Evolutionary conservation across 2,329 filamentous ascomycete species (phyloP), one percentile per base, ranked within the genome.

Genomic region (Tolypocladium ovalisporum): DNA sequence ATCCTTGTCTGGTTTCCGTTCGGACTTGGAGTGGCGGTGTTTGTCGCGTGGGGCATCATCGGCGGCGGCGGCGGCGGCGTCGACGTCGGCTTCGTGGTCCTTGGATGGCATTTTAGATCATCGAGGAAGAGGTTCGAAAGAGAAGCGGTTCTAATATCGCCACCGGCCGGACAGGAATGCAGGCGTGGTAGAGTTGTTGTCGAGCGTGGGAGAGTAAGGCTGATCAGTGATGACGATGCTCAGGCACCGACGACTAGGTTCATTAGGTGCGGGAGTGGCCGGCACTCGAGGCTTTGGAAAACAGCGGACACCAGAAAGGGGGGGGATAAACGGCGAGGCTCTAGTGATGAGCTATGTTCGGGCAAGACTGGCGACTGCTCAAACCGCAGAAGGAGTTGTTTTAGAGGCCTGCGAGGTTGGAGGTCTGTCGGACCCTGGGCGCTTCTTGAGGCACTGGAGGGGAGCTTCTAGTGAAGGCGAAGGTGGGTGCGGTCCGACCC

Each of bases 41-140:
- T 75, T 76, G 56, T 77, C 75, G 65, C 71, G 74, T 51, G 69
- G 63, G 54, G 66, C 69, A 61, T 73, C 70, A 59, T 71, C 67
- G 62, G 68, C 68, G 55, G 39, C 36, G 36, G 36, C 36, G 36
- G 36, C 36, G 36, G 67, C 62, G 59, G 60, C 65, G 54, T 67
- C 63, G 61, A 66, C 64, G 58, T 73, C 72, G 68, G 66, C 71
- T 63, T 77, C 74, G 69, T 65, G 73, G 59, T 76, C 72, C 63
- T 72, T 73, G 62, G 71, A 68, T 54, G 74, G 70, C 74, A 76
- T 76, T 61, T 58, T 67, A 60, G 57, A 65, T 62, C 70, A 71
- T 71, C 62, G 62, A 63, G 57, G 54, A 57, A 36, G 47, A 29
- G 40, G 44, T 52, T 39, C 34, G 54, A 39, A 53, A 42, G 47